A percentile compares a stretch with the other conserved stretches of the same genome.
phyloP scores from a whole-genome alignment of 164 flowering plant species.

The grape (Vitis vinifera) region DNA sequence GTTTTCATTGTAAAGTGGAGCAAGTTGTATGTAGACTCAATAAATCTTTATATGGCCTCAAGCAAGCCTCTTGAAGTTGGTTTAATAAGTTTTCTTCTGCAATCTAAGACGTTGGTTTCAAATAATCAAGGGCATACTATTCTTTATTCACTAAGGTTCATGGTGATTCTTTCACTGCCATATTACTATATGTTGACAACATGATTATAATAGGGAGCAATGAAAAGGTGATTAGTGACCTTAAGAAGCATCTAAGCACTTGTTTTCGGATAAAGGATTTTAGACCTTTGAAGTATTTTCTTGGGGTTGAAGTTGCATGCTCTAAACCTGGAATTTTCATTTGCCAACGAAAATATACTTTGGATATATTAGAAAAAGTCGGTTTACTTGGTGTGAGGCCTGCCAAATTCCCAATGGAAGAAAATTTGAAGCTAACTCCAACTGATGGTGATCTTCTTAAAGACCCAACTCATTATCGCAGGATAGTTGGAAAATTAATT shows the following conservation, averaged over 20 bases:
- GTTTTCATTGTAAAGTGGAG: not conserved
- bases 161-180: not conserved
- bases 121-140: not conserved
- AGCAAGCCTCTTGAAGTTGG: constrained; percentile 14
- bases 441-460: not conserved
- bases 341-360: constrained; percentile 1
- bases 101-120: not conserved
- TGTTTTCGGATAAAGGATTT: constrained; percentile 8
- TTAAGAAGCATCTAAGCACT: not conserved
- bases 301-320: constrained; percentile 9
- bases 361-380: not conserved
- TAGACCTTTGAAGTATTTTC: constrained; percentile 5
- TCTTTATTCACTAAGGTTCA: not conserved
- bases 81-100: not conserved
- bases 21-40: not conserved
- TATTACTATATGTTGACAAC: constrained; percentile 16
- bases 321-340: not conserved
- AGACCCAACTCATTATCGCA: constrained; percentile 4
- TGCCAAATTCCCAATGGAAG: not conserved
- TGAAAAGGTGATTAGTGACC: not conserved
- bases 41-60: constrained; percentile 5
- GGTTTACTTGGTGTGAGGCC: not conserved
- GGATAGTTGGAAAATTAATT: constrained; percentile 9
- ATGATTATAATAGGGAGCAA: not conserved
- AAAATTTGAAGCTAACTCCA: not conserved